Evolutionary conservation across 768 basidiomycete species (phyloP).

Genomic region (Tricholoma saponaceum): DNA sequence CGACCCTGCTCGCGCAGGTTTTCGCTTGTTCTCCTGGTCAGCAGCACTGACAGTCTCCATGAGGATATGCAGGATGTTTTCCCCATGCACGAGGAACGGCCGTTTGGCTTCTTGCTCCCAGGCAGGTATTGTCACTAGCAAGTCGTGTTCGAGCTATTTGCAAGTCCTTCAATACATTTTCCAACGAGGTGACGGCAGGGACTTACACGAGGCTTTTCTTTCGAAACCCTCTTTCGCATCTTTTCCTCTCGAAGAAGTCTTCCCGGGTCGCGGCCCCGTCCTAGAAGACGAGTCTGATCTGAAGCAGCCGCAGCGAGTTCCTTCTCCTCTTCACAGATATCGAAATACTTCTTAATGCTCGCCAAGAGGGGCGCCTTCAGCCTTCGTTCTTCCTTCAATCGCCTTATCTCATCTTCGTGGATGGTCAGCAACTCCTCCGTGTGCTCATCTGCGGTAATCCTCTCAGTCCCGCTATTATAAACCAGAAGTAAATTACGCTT

Average conservation of each 20-base stretch:
- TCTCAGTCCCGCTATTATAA: not conserved
- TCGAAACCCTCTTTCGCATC: conserved; percentile 90
- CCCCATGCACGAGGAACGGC: conserved; percentile 82
- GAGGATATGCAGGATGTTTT: conserved; percentile 75
- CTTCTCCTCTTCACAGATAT: conserved; percentile 85
- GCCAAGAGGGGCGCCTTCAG: conserved; percentile 73
- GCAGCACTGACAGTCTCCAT: conserved; percentile 66
- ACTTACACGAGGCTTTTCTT: conserved; percentile 89
- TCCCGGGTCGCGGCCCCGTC: conserved; percentile 83
- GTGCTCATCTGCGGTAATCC: conserved; percentile 59
- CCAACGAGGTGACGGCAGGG: not conserved
- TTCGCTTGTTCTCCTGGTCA: conserved; percentile 79
- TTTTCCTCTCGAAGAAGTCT: conserved; percentile 91
- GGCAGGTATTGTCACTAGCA: conserved; percentile 68
- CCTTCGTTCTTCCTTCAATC: conserved; percentile 79
- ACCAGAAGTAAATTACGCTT: conserved; percentile 15
- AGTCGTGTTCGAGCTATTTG: conserved; percentile 80
- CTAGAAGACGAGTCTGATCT: conserved; percentile 79
- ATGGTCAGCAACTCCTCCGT: conserved; percentile 83
- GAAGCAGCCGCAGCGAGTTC: conserved; percentile 78
- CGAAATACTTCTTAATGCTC: conserved; percentile 82
- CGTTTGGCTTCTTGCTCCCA: conserved; percentile 82
- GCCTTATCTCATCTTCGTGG: conserved; percentile 82
- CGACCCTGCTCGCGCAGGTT: conserved; percentile 47
- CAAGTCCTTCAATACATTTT: not conserved